Evolutionary conservation across 2,329 filamentous ascomycete genomes (phyloP), one percentile per base, ranked within the genome.

Genomic region (Cryphonectria naterciae): DNA sequence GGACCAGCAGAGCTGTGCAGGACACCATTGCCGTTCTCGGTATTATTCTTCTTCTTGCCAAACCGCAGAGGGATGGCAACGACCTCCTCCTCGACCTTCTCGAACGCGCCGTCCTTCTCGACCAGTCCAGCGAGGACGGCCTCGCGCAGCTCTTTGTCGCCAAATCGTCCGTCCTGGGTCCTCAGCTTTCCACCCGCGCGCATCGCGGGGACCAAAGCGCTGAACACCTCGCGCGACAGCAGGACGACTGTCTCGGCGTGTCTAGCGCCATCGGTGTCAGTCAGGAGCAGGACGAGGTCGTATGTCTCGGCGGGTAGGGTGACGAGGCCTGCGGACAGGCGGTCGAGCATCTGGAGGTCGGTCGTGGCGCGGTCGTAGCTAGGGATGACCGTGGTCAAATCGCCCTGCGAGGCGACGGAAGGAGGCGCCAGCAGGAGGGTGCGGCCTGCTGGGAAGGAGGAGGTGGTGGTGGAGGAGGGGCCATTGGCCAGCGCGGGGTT

Each of bases 341-440:
- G 93, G 83, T 99, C 96, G 73, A 99, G 92, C 96, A 99, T 99
- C 81, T 98, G 96, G 68, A 99, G 86, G 79, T 99, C 96, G 73
- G 94, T 95, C 62, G 87, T 85, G 74, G 87, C 84, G 78, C 94
- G 91, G 80, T 96, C 90, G 83, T 93, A 90, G 70, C 89, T 85
- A 71, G 89, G 85, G 77, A 97, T 88, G 73, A 96, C 85, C 75
- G 85, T 84, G 74, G 89, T 88, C 74, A 98, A 87, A 75, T 93
- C 91, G 75, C 95, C 93, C 81, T 97, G 92, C 69, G 93, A 89
- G 75, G 96, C 92, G 77, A 98, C 88, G 35, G 94, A 97, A 17
- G 96, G 95, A 68, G 96, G 95, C 43, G 95, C 94, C 73, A 98
- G 91, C 56, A 97, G 90, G 73, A 97, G 91, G 43, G 91, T 95